Percentiles rank a stretch among this genome's conserved stretches.
Evolutionary conservation across 305 asterid genomes (phyloP).

Genomic region (Rubia peregrina): DNA sequence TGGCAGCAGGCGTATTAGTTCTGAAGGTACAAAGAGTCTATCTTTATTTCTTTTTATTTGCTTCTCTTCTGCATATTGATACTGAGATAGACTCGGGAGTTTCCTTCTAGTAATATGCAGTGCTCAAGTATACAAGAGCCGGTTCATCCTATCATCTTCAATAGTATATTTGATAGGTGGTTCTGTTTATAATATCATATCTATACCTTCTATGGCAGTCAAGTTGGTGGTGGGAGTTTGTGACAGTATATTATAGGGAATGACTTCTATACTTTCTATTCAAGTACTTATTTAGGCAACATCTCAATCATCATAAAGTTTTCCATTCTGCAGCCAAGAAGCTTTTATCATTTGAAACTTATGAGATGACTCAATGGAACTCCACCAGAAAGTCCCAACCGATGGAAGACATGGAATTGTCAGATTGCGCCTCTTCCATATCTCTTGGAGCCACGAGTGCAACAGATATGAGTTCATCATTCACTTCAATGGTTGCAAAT

Average conservation of each 20-base stretch:
- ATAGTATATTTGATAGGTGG: not conserved
- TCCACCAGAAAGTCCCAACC: conserved; percentile 31
- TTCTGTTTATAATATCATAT: not conserved
- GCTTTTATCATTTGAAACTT: conserved; percentile 33
- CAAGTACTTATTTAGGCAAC: not conserved
- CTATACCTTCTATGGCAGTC: not conserved
- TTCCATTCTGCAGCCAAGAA: conserved; percentile 41
- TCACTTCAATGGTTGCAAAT: conserved; percentile 26
- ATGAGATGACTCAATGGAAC: conserved; percentile 43
- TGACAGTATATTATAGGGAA: not conserved
- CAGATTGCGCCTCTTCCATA: conserved; percentile 72
- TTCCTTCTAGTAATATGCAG: not conserved
- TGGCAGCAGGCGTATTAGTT: conserved; percentile 34
- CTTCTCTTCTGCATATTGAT: not conserved
- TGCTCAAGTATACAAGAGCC: not conserved
- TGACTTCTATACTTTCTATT: not conserved
- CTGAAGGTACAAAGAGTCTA: conserved; percentile 39
- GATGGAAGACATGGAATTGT: conserved; percentile 53
- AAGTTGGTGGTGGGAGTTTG: not conserved
- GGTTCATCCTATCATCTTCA: not conserved
- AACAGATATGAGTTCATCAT: conserved; percentile 33
- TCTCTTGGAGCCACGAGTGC: conserved; percentile 38
- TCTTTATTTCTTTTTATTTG: not conserved
- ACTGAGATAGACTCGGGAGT: not conserved
- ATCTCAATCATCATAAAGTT: conserved; percentile 2